phyloP scores from a whole-genome alignment of 2,329 filamentous ascomycete genomes.

The Colletotrichum gloeosporioides region DNA sequence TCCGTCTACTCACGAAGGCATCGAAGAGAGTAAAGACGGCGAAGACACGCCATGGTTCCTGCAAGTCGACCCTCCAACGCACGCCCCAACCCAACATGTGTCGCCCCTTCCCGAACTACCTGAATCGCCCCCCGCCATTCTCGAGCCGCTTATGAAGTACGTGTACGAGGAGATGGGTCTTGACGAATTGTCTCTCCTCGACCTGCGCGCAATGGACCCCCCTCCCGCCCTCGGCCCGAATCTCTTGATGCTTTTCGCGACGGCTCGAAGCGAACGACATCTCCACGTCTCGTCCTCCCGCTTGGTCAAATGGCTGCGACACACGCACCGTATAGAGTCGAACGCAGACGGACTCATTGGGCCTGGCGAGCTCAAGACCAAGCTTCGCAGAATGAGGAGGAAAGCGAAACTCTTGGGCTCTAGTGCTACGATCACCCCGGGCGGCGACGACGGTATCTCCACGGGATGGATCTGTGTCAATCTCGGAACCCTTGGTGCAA shows the following conservation, averaged over 20 bases:
- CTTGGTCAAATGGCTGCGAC: conserved; percentile 85
- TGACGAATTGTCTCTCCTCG: conserved; percentile 80
- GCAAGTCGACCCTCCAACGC: conserved; percentile 68
- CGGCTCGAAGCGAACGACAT: conserved; percentile 90
- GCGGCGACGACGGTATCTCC: conserved; percentile 82
- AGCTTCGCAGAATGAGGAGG: conserved; percentile 79
- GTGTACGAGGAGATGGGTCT: conserved; percentile 85
- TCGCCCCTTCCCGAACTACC: conserved; percentile 63
- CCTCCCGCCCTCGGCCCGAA: conserved; percentile 87
- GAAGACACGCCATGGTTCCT: conserved; percentile 80
- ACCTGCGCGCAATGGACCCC: conserved; percentile 84
- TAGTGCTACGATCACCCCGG: conserved; percentile 66
- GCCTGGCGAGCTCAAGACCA: conserved; percentile 88
- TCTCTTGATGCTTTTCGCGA: conserved; percentile 91
- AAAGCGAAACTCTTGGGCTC: conserved; percentile 82
- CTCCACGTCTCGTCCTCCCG: conserved; percentile 89
- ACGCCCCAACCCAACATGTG: conserved; percentile 53
- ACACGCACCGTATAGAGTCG: conserved; percentile 73
- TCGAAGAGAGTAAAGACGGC: neutral
- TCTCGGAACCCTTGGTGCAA: conserved; percentile 71
- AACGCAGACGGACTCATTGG: conserved; percentile 88
- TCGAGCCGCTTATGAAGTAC: conserved; percentile 76
- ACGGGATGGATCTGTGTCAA: conserved; percentile 98
- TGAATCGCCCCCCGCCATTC: conserved; percentile 70
- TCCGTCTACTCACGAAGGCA: neutral